Percentiles rank a stretch among this genome's conserved stretches.
These are phyloP conservation scores for Thymus quinquecostatus DNA, from an alignment of 257 asterid genomes.

Conservation along the genomic window DNA sequence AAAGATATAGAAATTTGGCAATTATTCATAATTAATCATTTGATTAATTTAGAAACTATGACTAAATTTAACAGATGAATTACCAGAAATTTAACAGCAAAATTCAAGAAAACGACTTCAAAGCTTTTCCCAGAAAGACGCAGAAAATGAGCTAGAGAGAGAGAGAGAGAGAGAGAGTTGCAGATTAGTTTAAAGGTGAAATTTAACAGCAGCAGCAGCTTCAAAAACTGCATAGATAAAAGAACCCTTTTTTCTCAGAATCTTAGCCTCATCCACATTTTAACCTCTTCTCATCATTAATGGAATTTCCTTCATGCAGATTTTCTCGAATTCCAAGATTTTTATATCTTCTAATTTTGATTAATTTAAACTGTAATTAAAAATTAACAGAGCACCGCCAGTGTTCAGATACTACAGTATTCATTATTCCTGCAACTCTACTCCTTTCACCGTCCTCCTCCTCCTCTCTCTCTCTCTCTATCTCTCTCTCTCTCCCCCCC, in stretches of 20 bases:
- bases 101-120: no score
- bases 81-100: no score
- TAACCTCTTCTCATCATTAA: not conserved
- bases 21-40: conserved; percentile 13
- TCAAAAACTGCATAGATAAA: conserved; percentile 14
- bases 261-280: conserved; percentile 24
- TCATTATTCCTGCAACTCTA: not conserved
- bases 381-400: not conserved
- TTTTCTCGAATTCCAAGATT: not conserved
- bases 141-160: not conserved
- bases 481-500: no score
- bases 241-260: conserved; percentile 4
- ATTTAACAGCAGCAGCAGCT: conserved; percentile 11
- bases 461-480: not conserved
- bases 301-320: conserved; percentile 14
- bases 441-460: not conserved
- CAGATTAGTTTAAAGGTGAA: conserved; percentile 4
- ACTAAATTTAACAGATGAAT: not conserved
- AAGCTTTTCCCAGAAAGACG: not conserved
- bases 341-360: not conserved
- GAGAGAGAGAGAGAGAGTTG: no score
- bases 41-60: conserved; percentile 8
- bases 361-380: not conserved
- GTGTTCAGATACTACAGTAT: not conserved
- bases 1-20: not conserved